Conservation (phyloP, 2,329 filamentous ascomycete genomes). For the Endoconidiophora laricicola region DNA sequence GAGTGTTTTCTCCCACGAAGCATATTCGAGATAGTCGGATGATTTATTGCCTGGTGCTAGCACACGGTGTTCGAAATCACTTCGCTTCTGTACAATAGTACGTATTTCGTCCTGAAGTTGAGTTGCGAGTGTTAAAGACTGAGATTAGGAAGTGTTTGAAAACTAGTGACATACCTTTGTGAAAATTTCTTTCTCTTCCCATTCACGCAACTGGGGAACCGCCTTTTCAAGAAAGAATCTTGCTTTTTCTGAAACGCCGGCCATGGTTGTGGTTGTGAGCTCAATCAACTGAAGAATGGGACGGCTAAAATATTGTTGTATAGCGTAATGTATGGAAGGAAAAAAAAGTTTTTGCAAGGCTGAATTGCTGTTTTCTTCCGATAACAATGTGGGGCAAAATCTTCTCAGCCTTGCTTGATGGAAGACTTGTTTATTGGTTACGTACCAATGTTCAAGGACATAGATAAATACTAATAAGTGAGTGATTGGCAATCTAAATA, state of each 20-base stretch:
- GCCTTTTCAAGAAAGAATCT: conserved; percentile 88
- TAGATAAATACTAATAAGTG: too few relatives aligned
- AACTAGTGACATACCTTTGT: conserved; percentile 37
- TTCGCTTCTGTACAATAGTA: conserved; percentile 75
- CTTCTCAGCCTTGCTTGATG: conserved; percentile 13
- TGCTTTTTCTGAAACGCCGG: conserved; percentile 78
- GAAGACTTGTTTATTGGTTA: not conserved
- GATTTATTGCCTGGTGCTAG: conserved; percentile 65
- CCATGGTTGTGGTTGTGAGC: conserved; percentile 34
- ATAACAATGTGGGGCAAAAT: conserved; percentile 10
- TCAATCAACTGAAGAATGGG: not conserved
- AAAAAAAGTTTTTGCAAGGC: conserved; percentile 8
- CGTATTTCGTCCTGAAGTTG: conserved; percentile 62
- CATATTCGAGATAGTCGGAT: conserved; percentile 70
- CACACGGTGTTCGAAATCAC: conserved; percentile 82
- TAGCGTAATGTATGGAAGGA: conserved; percentile 7
- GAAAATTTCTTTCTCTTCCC: conserved; percentile 85
- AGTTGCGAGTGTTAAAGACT: conserved; percentile 11
- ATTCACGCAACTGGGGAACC: conserved; percentile 82
- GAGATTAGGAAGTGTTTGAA: conserved; percentile 3
- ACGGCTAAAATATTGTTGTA: conserved; percentile 10
- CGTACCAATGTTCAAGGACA: too few relatives aligned
- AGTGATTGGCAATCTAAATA: too few relatives aligned
- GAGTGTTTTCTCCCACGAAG: conserved; percentile 50
- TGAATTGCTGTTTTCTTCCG: too few relatives aligned